Evolutionary conservation across 441 rosid genomes (phyloP).

Genomic region (Syzygium syzygioides): DNA sequence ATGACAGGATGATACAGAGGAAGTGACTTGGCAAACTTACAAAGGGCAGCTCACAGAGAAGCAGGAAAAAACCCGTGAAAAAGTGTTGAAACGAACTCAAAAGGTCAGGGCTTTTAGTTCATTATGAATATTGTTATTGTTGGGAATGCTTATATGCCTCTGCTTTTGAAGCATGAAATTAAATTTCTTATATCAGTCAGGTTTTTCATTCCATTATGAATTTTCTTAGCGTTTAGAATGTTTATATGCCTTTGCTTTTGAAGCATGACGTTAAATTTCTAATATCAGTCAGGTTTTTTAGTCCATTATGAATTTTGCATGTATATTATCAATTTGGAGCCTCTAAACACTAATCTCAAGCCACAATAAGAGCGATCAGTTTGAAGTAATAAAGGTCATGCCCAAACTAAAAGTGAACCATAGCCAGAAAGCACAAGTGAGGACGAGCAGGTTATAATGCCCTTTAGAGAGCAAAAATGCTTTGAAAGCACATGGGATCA

Average conservation of each 20-base stretch:
- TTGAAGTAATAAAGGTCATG: not conserved
- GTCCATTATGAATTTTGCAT: not conserved
- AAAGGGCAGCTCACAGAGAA: constrained; percentile 91
- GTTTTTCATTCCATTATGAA: constrained; percentile 1
- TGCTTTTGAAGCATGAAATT: not conserved
- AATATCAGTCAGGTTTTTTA: constrained; percentile 23
- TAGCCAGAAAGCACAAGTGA: not conserved
- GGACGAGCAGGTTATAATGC: not conserved
- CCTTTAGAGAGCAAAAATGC: not conserved
- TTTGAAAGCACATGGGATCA: not conserved
- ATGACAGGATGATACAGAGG: constrained; percentile 73
- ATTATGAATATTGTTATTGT: not conserved
- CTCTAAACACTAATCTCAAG: not conserved
- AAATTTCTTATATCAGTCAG: constrained; percentile 16
- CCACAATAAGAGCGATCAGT: not conserved
- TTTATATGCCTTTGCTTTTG: not conserved
- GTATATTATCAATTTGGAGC: not conserved
- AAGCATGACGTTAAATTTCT: not conserved
- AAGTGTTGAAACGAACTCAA: constrained; percentile 76
- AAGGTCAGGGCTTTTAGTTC: constrained; percentile 43
- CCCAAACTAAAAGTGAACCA: not conserved
- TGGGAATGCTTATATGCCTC: not conserved
- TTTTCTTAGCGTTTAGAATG: not conserved
- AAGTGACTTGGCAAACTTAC: constrained; percentile 95
- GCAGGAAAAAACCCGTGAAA: constrained; percentile 94